These are phyloP conservation scores for Eutrema yunnanense DNA, from an alignment of 345 rosid genomes.

Conservation along the genomic window DNA sequence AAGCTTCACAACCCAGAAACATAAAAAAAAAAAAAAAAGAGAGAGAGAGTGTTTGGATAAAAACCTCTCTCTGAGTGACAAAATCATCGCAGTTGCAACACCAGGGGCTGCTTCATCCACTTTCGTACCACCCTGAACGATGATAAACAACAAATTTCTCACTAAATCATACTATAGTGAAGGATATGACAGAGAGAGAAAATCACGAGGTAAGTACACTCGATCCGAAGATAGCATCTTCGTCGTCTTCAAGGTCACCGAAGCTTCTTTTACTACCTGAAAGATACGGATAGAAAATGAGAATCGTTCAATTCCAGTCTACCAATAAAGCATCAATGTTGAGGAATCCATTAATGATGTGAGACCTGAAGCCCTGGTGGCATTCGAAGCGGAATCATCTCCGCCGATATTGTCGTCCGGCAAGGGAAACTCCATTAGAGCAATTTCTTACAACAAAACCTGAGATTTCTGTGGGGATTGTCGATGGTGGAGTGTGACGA, in stretches of 20 bases:
- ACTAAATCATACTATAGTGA: no score
- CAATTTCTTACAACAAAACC: not conserved
- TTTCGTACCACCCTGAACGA: conserved; percentile 45
- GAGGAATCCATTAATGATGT: not conserved
- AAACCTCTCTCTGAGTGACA: conserved; percentile 86
- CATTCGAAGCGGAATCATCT: conserved; percentile 49
- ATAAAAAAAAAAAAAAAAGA: not conserved
- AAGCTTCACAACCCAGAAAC: not conserved
- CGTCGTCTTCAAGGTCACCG: conserved; percentile 79
- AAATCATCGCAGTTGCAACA: conserved; percentile 66
- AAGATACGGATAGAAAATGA: not conserved
- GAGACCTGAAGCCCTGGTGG: conserved; percentile 51
- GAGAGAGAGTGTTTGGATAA: not conserved
- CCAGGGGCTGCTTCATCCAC: conserved; percentile 75
- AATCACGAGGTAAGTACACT: no score
- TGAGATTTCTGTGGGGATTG: not conserved
- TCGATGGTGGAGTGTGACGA: not conserved
- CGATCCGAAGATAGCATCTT: conserved; percentile 67
- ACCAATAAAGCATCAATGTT: not conserved
- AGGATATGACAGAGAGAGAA: no score
- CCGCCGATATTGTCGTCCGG: conserved; percentile 90
- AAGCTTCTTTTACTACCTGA: conserved; percentile 73
- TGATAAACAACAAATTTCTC: not conserved
- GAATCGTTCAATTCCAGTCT: not conserved
- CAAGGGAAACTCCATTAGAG: conserved; percentile 21